Base-by-base conservation (phyloP, 2,329 filamentous ascomycete genomes). In the Lasiodiplodia sp. region DNA sequence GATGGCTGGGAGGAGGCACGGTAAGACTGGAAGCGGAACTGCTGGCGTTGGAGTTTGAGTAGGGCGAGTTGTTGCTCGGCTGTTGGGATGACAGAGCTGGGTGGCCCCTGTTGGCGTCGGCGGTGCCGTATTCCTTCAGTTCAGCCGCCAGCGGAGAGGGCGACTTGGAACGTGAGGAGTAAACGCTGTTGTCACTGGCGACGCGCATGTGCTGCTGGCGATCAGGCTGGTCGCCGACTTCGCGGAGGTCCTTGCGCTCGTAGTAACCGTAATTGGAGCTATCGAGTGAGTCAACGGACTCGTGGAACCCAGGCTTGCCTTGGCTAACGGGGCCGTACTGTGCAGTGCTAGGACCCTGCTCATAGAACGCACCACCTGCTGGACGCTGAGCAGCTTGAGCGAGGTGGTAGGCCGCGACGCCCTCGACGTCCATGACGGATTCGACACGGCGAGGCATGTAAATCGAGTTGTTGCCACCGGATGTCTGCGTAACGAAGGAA, bases 371-470 rank as follows among this genome's bases (percentile, higher is more conserved):
- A 38, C 82, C 83, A 67, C 82, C 82, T 14, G 82, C 79, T 25
- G 81, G 82, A 68, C 77, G 77, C 70, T 84, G 80, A 40, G 76
- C 74, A 67, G 81, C 74, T 75, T 91, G 91, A 2, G 90, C 89
- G 74, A 92, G 86, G 73, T 89, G 86, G 76, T 94, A 92, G 75
- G 93, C 91, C 71, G 86, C 86, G 44, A 88, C 87, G 75, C 95
- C 92, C 77, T 96, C 92, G 7, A 91, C 89, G 71, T 88, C 88
- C 87, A 96, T 92, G 74, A 95, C 88, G 74, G 87, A 91, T 73
- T 94, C 91, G 58, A 94, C 88, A 52, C 88, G 84, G 14, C 88
- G 86, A 0, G 91, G 91, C 75, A 90, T 81, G 73, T 89, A 89
- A 37, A 93, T 84, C 0, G 88, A 90, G 58, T 64, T 63, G 67